Conservation (phyloP, 2,329 filamentous ascomycete species). For the Aspergillus pseudoterreus region DNA sequence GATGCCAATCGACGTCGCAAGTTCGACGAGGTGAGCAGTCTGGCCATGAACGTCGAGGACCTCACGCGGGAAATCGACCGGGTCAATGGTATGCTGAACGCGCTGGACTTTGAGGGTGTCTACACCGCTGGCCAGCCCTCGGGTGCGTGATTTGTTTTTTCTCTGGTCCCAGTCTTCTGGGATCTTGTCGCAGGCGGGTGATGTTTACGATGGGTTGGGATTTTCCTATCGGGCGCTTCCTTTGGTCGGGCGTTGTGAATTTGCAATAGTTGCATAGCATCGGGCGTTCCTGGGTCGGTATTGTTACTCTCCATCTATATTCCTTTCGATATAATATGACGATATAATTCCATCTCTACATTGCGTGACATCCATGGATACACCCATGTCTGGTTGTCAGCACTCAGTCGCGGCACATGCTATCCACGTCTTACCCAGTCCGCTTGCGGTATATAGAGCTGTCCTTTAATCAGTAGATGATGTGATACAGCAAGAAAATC, state of each 20-base stretch:
- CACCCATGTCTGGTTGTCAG: no score
- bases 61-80: slow-evolving; percentile 72
- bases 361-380: no score
- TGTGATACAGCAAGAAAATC: background rate
- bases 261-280: slow-evolving; percentile 4
- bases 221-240: background rate
- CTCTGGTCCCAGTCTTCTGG: no score
- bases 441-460: no score
- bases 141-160: background rate
- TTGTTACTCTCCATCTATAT: background rate
- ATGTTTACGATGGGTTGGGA: no score
- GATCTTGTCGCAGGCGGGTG: no score
- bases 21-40: slow-evolving; percentile 80
- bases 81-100: slow-evolving; percentile 61
- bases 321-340: no score
- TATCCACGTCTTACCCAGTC: no score
- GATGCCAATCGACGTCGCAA: slow-evolving; percentile 70
- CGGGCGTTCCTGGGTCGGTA: slow-evolving; percentile 1
- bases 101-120: slow-evolving; percentile 60
- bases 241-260: background rate
- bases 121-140: slow-evolving; percentile 34
- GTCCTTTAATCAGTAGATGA: no score
- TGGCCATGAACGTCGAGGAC: slow-evolving; percentile 78
- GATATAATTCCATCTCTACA: no score
- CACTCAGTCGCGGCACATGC: no score